A percentile compares a stretch with the other conserved stretches of the same genome.
Evolutionary conservation across 75 land plant species (phyloP).

Genomic region (Pinus albicaulis): DNA sequence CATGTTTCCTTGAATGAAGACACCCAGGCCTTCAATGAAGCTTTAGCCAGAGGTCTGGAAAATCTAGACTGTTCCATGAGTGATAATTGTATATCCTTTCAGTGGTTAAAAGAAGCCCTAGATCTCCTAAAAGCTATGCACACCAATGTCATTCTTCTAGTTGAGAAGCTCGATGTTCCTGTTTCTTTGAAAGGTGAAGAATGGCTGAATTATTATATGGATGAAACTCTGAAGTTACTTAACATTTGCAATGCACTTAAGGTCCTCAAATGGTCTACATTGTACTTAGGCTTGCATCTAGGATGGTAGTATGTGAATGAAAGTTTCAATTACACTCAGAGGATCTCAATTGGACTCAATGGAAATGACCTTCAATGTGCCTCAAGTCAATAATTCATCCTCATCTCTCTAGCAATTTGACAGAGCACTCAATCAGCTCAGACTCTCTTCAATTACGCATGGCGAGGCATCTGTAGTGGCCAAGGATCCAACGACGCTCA

Average conservation of each 20-base stretch:
- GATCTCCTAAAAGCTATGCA: background rate
- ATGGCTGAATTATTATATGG: conserved; percentile 28
- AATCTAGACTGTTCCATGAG: background rate
- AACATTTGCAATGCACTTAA: conserved; percentile 24
- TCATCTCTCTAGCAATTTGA: too few species aligned
- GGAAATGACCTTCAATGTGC: too few species aligned
- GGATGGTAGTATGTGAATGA: too few species aligned
- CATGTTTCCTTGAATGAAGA: background rate
- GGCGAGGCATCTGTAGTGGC: too few species aligned
- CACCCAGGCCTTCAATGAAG: background rate
- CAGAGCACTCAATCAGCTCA: too few species aligned
- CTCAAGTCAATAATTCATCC: too few species aligned
- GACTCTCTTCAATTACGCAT: too few species aligned
- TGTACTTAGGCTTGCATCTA: too few species aligned
- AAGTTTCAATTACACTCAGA: too few species aligned
- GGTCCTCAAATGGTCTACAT: too few species aligned
- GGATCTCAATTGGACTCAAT: too few species aligned
- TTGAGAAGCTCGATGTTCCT: conserved; percentile 3
- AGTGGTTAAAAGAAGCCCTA: background rate
- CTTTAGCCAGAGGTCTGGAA: background rate
- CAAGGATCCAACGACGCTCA: too few species aligned
- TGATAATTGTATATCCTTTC: background rate
- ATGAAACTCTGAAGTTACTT: conserved; percentile 20
- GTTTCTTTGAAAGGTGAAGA: conserved; percentile 7
- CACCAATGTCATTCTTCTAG: conserved; percentile 12